phyloP scores from a whole-genome alignment of 768 basidiomycete genomes.

The Mycena polygramma region DNA sequence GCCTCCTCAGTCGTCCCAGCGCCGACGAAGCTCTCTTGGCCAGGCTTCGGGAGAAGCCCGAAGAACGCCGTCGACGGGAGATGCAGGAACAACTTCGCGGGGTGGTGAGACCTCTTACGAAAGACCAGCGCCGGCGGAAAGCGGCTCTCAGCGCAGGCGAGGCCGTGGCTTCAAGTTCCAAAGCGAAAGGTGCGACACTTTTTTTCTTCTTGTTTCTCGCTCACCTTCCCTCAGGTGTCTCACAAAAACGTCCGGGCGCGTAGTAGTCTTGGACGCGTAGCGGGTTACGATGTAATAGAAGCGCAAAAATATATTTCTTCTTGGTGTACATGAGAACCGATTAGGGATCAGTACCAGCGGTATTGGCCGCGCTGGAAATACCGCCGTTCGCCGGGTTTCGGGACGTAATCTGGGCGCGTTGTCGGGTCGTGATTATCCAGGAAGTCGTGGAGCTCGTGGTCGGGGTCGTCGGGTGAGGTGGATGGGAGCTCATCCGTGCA shows the following conservation, averaged over 20 bases:
- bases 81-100: not conserved
- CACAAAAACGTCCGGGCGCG: no score
- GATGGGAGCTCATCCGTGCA: no score
- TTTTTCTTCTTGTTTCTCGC: no score
- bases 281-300: no score
- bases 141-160: no score
- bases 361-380: constrained; percentile 3
- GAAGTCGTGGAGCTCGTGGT: not conserved
- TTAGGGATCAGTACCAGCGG: not conserved
- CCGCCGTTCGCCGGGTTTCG: not conserved
- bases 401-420: not conserved
- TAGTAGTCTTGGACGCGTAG: no score
- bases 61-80: not conserved
- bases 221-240: no score
- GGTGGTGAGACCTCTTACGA: not conserved
- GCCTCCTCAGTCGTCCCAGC: not conserved
- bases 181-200: no score
- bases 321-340: not conserved
- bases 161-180: no score
- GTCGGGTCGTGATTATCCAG: constrained; percentile 6
- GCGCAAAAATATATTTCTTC: no score
- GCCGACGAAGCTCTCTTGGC: not conserved
- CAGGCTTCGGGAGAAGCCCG: not conserved
- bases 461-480: not conserved
- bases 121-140: not conserved